Evolutionary conservation across 2,329 filamentous ascomycete genomes (phyloP), one percentile per base, ranked within the genome.

Genomic region (Dothideomycetes sp.): DNA sequence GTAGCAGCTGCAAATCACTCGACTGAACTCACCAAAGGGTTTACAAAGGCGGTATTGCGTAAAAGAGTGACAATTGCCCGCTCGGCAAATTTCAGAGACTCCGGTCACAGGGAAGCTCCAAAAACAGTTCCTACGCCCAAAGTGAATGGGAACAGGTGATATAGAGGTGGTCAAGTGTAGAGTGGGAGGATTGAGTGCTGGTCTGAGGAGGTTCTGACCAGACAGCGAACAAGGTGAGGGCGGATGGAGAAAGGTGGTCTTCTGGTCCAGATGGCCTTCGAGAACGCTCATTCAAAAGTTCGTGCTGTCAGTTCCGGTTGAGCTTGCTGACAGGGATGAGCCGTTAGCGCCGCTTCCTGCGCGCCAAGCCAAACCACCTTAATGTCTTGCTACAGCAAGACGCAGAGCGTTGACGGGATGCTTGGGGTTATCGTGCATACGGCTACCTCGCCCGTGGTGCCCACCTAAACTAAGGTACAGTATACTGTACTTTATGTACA

Each of bases 61-160:
- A 35, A 40, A 40, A 36, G 38, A 40, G 37, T 19, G 34, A 41
- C 34, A 36, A 33, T 37, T 41, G 39, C 34, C 39, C 34, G 29
- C 34, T 34, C 37, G 39, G 37, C 39, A 41, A 41, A 41, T 41
- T 41, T 19, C 33, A 37, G 22, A 27, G 22, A 12, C 22, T 32
- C 30, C 10, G 15, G 30, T 5, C 10, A 32, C 7, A 15, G 29
- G 36, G 30, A 29, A 36, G 34, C 39, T 41, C 34, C 39, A 16
- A 33, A 22, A 35, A 33, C 39, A 41, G 24, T 36, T 34, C 29
- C 36, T 32, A 33, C 30, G 36, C 34, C 19, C 39, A 36, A 29
- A 29, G 34, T 29, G 32, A 17, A 37, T 36, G 39, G 34, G 34
- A 41, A 33, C 34, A 37, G 18, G 12, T 27, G 22, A 7, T 7